These are phyloP conservation scores for Flaveria bidentis DNA, from an alignment of 129 eudicot genomes.

Conservation along the genomic window DNA sequence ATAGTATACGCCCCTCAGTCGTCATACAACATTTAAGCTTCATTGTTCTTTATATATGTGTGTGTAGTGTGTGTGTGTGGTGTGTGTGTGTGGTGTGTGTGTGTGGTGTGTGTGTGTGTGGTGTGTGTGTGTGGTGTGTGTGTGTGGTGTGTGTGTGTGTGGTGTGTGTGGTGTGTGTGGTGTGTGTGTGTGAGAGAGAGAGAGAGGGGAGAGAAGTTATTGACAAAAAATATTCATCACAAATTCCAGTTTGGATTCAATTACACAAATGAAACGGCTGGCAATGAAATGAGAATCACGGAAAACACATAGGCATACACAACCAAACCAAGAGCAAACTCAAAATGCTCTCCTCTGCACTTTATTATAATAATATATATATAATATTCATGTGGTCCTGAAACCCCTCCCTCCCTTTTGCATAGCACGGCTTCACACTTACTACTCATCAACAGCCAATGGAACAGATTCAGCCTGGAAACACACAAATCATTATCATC, in stretches of 20 bases:
- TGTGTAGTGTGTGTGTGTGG: no score
- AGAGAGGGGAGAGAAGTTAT: background rate
- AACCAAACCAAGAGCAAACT: background rate
- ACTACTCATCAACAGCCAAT: conserved; percentile 54
- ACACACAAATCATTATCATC: background rate
- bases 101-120: no score
- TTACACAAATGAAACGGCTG: conserved; percentile 25
- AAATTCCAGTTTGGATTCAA: conserved; percentile 14
- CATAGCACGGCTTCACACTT: background rate
- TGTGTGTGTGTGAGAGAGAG: background rate
- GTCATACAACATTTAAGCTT: no score
- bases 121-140: no score
- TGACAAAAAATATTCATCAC: background rate
- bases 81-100: no score
- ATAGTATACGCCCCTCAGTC: no score
- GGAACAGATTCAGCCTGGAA: conserved; percentile 84
- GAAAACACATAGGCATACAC: conserved; percentile 5
- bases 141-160: no score
- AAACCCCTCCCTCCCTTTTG: background rate
- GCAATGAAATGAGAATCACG: conserved; percentile 16
- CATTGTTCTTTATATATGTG: no score
- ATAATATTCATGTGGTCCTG: background rate
- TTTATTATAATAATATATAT: conserved; percentile 8
- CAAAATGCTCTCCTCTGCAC: conserved; percentile 32
- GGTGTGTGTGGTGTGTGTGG: no score